Evolutionary conservation across 2,329 filamentous ascomycete species (phyloP), one percentile per base, ranked within the genome.

Genomic region (Exutisphaerella laricina): DNA sequence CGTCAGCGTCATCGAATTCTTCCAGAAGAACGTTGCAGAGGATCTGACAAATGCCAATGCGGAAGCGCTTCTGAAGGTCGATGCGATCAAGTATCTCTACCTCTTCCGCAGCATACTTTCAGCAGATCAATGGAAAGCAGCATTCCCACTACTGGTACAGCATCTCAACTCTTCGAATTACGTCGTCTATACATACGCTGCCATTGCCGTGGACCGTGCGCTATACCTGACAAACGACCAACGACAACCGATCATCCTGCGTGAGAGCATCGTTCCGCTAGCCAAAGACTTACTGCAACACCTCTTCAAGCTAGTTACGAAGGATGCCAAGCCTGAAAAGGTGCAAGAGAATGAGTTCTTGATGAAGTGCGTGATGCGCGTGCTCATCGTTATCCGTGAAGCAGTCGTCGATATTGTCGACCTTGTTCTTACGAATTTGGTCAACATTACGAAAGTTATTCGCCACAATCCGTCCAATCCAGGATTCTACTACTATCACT

Each of bases 281-380:
- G 80, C 90, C 17, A 89, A 88, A 64, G 88, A 94, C 55, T 77
- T 98, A 2, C 72, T 97, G 14, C 77, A 87, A 41, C 90, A 97
- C 60, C 74, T 98, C 9, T 97, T 98, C 74, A 82, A 83, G 51
- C 75, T 98, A 39, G 88, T 98, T 53, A 85, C 94, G 61, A 87
- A 85, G 61, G 84, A 95, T 56, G 74, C 76, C 3, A 83, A 85
- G 8, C 84, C 94, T 1, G 80, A 90, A 52, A 98, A 97, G 73
- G 81, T 98, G 49, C 92, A 98, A 62, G 92, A 98, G 67, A 98
- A 98, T 61, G 92, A 98, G 63, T 98, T 97, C 65, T 66, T 98
- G 60, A 97, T 98, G 89, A 86, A 88, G 58, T 98, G 92, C 59
- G 88, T 96, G 43, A 98, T 98, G 92, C 80, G 92, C 57, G 90